phyloP scores from a whole-genome alignment of 129 eudicot genomes.

The Flaveria ramosissima region DNA sequence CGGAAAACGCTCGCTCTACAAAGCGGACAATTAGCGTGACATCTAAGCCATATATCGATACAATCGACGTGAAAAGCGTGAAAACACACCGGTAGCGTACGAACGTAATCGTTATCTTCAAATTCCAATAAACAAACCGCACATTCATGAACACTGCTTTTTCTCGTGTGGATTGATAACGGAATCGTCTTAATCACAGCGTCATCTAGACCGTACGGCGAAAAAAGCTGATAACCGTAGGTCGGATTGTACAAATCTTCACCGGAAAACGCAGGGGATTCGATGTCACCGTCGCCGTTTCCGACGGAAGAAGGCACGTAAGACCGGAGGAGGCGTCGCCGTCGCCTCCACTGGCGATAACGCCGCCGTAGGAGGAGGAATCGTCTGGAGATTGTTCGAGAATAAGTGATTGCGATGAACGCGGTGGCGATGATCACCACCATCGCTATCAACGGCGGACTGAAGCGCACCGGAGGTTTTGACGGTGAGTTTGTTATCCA shows the following conservation, averaged over 20 bases:
- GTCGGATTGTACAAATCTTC: slow-evolving; percentile 45
- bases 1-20: slow-evolving; percentile 79
- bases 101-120: slow-evolving; percentile 82
- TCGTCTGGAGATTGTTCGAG: slow-evolving; percentile 74
- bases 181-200: slow-evolving; percentile 78
- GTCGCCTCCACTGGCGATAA: slow-evolving; percentile 59
- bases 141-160: slow-evolving; percentile 63
- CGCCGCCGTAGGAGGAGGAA: slow-evolving; percentile 54
- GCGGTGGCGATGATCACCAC: slow-evolving; percentile 85
- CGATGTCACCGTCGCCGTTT: slow-evolving; percentile 52
- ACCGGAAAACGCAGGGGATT: slow-evolving; percentile 60
- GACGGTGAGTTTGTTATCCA: slow-evolving; percentile 40
- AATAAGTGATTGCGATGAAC: slow-evolving; percentile 77
- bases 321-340: slow-evolving; percentile 62
- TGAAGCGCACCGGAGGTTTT: slow-evolving; percentile 69
- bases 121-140: slow-evolving; percentile 87
- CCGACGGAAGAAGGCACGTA: slow-evolving; percentile 64
- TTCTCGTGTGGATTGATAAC: slow-evolving; percentile 59
- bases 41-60: slow-evolving; percentile 86
- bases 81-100: slow-evolving; percentile 83
- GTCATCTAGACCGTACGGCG: slow-evolving; percentile 82
- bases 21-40: slow-evolving; percentile 93
- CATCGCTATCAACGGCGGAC: slow-evolving; percentile 94
- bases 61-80: slow-evolving; percentile 95
- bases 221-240: slow-evolving; percentile 55